Evolutionary conservation across 2,329 filamentous ascomycete genomes (phyloP), one percentile per base, ranked within the genome.

Genomic region (Alternaria longipes): DNA sequence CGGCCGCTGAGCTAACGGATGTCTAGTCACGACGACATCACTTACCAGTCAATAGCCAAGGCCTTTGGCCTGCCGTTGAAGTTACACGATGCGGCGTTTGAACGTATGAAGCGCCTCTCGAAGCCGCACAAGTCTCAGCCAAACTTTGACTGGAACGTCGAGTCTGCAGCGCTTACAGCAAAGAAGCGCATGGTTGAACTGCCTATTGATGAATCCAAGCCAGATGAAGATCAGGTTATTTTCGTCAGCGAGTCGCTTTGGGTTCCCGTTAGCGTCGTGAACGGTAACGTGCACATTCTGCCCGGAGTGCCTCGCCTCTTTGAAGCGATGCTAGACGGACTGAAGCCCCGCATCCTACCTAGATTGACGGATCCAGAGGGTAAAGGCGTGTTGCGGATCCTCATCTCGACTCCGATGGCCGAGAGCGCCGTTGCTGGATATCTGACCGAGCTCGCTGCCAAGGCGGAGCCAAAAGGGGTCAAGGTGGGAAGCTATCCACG

Each of bases 401-500:
- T 97, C 68, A 91, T 98, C 76, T 93, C 91, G 51, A 98, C 95
- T 28, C 94, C 94, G 28, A 78, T 97, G 79, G 84, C 91, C 0
- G 95, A 99, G 84, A 97, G 93, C 78, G 86, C 86, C 18, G 89
- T 97, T 32, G 94, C 95, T 12, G 87, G 84, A 18, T 97, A 92
- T 76, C 83, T 99, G 72, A 94, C 93, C 1, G 86, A 92, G 66
- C 82, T 98, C 64, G 92, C 94, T 5, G 85, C 83, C 28, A 87
- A 87, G 77, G 91, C 94, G 22, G 90, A 89, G 76, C 82, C 88
- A 1, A 88, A 86, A 72, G 93, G 93, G 3, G 86, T 98, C 72
- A 98, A 98, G 81, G 93, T 98, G 16, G 95, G 95, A 47, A 97
- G 92, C 79, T 98, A 99, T 80, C 95, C 95, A 36, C 85, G 93